phyloP scores from a whole-genome alignment of 805 yeast genomes.

The Blastobotrys parvus region DNA sequence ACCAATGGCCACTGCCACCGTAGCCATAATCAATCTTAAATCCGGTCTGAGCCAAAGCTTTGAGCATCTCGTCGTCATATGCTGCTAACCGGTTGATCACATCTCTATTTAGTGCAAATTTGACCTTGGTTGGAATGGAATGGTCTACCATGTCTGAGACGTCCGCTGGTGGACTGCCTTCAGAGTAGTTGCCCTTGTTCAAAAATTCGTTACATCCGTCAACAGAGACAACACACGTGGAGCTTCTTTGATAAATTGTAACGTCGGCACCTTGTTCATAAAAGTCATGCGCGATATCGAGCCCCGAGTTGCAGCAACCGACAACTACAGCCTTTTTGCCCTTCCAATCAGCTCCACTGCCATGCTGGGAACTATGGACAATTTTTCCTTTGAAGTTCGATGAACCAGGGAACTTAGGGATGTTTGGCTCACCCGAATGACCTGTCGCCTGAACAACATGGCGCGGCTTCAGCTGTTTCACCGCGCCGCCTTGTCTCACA shows the following conservation, averaged over 20 bases:
- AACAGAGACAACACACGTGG: constrained; percentile 36
- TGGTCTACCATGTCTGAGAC: constrained; percentile 28
- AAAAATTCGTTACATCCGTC: constrained; percentile 33
- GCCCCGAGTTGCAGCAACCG: constrained; percentile 40
- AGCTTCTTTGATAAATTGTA: constrained; percentile 39
- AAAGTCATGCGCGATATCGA: constrained; percentile 39
- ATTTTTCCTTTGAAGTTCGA: constrained; percentile 33
- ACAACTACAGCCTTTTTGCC: constrained; percentile 38
- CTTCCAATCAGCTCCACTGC: constrained; percentile 33
- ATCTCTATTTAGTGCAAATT: constrained; percentile 31
- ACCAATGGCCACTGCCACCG: constrained; percentile 37
- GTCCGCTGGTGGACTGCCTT: neutral
- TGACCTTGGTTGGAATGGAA: constrained; percentile 30
- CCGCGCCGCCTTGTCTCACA: constrained; percentile 9
- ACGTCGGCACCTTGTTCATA: constrained; percentile 37
- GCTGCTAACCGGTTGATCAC: constrained; percentile 22
- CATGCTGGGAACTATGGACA: constrained; percentile 36
- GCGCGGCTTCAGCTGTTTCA: constrained; percentile 13
- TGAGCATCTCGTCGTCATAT: constrained; percentile 28
- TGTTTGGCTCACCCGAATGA: constrained; percentile 34
- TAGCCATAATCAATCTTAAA: constrained; percentile 36
- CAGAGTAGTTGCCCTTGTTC: neutral
- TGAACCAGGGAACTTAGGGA: constrained; percentile 28
- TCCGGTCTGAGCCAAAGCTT: constrained; percentile 30
- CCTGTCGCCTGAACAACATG: constrained; percentile 40